phyloP scores from a whole-genome alignment of 2,329 filamentous ascomycete species.

The Paramyrothecium roridum region DNA sequence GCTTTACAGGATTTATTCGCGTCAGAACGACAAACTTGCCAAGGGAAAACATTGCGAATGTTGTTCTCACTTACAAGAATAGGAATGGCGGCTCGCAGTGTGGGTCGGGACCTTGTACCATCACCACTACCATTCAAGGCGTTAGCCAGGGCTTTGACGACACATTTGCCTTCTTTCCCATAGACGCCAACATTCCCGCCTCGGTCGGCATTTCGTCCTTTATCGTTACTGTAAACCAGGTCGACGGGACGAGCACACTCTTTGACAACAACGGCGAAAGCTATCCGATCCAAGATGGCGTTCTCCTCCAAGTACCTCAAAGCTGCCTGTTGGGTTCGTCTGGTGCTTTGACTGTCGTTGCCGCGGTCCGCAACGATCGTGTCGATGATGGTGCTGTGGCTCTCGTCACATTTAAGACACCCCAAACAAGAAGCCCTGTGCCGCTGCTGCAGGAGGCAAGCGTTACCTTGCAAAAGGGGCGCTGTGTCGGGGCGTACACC shows the following conservation, averaged over 20 bases:
- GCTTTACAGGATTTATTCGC: conserved; percentile 53
- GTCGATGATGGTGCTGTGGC: conserved; percentile 36
- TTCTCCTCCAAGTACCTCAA: conserved; percentile 54
- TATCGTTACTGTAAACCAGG: conserved; percentile 46
- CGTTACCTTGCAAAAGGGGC: conserved; percentile 36
- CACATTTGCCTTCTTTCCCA: conserved; percentile 52
- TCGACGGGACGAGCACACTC: conserved; percentile 39
- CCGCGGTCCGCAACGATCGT: conserved; percentile 48
- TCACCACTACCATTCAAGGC: conserved; percentile 43
- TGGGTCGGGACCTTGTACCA: conserved; percentile 37
- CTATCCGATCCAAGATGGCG: conserved; percentile 51
- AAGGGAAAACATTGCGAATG: conserved; percentile 36
- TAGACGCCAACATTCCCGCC: conserved; percentile 48
- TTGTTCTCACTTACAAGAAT: conserved; percentile 55
- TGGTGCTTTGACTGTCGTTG: conserved; percentile 41
- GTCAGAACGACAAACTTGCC: conserved; percentile 49
- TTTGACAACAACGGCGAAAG: conserved; percentile 57
- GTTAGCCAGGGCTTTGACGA: conserved; percentile 57
- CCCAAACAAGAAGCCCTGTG: conserved; percentile 36
- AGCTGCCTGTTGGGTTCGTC: conserved; percentile 47
- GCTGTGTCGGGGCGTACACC: conserved; percentile 45
- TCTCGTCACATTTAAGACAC: conserved; percentile 40
- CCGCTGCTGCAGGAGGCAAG: conserved; percentile 34
- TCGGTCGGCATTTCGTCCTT: conserved; percentile 61
- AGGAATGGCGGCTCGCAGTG: conserved; percentile 46